Evolutionary conservation across 768 basidiomycete genomes (phyloP).

Genomic region (Paxillus ammoniavirescens): DNA sequence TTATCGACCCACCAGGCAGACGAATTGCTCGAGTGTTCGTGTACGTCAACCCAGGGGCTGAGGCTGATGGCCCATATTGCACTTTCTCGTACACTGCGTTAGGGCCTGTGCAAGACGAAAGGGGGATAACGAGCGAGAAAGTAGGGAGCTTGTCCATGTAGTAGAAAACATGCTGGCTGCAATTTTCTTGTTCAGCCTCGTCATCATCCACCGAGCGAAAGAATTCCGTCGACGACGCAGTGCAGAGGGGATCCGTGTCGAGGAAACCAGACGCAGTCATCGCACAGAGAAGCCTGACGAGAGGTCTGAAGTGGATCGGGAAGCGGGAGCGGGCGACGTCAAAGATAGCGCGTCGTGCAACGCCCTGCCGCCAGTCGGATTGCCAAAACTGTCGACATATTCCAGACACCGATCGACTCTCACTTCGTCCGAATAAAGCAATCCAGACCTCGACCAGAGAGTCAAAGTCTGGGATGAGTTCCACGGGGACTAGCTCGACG

Average conservation of each 20-base stretch:
- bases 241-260: slow-evolving; percentile 67
- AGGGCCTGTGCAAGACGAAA: slow-evolving; percentile 58
- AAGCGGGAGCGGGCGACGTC: slow-evolving; percentile 82
- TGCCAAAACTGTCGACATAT: slow-evolving; percentile 86
- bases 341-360: slow-evolving; percentile 73
- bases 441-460: slow-evolving; percentile 75
- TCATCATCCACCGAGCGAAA: slow-evolving; percentile 38
- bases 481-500: slow-evolving; percentile 71
- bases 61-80: slow-evolving; percentile 51
- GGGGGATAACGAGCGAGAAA: slow-evolving; percentile 72
- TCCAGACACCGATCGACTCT: slow-evolving; percentile 56
- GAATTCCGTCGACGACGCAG: slow-evolving; percentile 41
- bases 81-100: slow-evolving; percentile 73
- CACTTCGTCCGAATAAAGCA: slow-evolving; percentile 73
- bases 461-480: slow-evolving; percentile 75
- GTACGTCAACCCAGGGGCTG: slow-evolving; percentile 54
- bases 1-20: slow-evolving; percentile 72
- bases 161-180: slow-evolving; percentile 68
- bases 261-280: slow-evolving; percentile 78
- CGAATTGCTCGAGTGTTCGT: slow-evolving; percentile 63
- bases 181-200: slow-evolving; percentile 52
- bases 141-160: slow-evolving; percentile 72
- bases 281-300: slow-evolving; percentile 70
- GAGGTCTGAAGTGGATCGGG: slow-evolving; percentile 71
- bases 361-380: slow-evolving; percentile 65